Conservation (phyloP, 2,329 filamentous ascomycete species). For the Helminthosporium solani region DNA sequence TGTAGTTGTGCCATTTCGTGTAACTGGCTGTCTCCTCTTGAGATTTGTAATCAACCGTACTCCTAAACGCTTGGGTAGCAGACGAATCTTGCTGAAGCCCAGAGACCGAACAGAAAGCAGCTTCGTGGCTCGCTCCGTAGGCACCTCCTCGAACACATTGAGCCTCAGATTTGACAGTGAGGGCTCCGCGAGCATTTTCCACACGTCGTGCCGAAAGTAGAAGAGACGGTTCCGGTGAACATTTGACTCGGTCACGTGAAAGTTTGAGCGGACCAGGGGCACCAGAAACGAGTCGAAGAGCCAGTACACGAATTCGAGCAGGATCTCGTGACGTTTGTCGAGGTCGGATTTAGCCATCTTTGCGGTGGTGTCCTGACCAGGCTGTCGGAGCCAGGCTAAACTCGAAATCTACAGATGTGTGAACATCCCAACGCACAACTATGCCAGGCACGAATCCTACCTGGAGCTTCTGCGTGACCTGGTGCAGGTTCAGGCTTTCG, state of each 20-base stretch:
- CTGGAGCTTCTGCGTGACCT: conserved; percentile 73
- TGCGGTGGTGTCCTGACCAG: conserved; percentile 40
- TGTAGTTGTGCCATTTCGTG: conserved; percentile 54
- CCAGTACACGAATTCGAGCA: conserved; percentile 87
- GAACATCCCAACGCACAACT: conserved; percentile 11
- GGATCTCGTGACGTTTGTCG: conserved; percentile 73
- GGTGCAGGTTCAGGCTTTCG: conserved; percentile 77
- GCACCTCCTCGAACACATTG: conserved; percentile 78
- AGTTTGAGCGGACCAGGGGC: conserved; percentile 81
- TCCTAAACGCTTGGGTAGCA: conserved; percentile 77
- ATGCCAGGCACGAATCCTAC: conserved; percentile 45
- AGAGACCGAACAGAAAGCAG: conserved; percentile 64
- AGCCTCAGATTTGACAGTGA: conserved; percentile 66
- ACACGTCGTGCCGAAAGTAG: conserved; percentile 93
- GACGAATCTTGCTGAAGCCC: conserved; percentile 74
- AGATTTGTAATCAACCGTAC: conserved; percentile 89
- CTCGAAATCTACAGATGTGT: conserved; percentile 57
- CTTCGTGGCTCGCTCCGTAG: conserved; percentile 54
- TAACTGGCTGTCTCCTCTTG: conserved; percentile 60
- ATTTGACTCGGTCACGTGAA: conserved; percentile 92
- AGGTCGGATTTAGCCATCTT: conserved; percentile 72
- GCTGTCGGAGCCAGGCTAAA: conserved; percentile 71
- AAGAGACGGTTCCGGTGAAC: conserved; percentile 78
- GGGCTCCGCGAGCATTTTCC: conserved; percentile 74
- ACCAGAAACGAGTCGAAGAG: conserved; percentile 89